Base-by-base conservation (phyloP, 129 eudicot genomes). In the Centaurea solstitialis region DNA sequence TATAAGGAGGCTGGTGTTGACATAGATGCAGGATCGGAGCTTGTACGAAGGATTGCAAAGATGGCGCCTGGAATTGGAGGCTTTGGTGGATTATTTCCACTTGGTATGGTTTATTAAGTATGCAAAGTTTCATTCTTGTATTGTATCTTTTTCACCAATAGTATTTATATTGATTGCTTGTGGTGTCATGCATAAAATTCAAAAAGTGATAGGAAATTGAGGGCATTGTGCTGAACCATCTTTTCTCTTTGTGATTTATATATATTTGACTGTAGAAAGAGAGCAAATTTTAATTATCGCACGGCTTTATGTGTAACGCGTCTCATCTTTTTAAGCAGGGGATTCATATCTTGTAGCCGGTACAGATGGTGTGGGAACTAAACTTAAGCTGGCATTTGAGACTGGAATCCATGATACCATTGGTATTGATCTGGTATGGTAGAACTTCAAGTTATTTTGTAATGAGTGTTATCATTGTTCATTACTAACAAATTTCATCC, bases 21-120 rank as follows among this genome's bases (percentile, higher is more conserved):
- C 85, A 94, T 94, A 7, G 98, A 94, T 86, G 96, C 98, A 9
- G 98, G 98, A 53, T 85, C 98, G 10, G 98, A 94, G 81, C 97
- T 94, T 81, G 97, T 94, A n/a, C 81, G 80, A 74, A 84, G 98
- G 77, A 94, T 92, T 59, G 96, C 98, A 66, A 94, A 94, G 80
- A 94, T 94, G 98, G 97, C 97, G 24, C 96, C 97, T 26, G 98
- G 98, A 15, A 92, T 94, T 75, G 98, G 98, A 78, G 98, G 98
- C 33, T 94, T 94, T 73, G 97, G 98, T 26, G 97, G 98, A 35
- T 79, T 94, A 7, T 94, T 84, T 78, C 97, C 98, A 70, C 79
- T 87, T 76, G 98, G 98, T 94, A 90, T 82, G 74, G 7, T 26
- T 78, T 59, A 0, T 65, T 70, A 24, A 7, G 33, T 74, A 18